Conservation (phyloP, 768 basidiomycete genomes). For the Neoboletus magnificus region DNA sequence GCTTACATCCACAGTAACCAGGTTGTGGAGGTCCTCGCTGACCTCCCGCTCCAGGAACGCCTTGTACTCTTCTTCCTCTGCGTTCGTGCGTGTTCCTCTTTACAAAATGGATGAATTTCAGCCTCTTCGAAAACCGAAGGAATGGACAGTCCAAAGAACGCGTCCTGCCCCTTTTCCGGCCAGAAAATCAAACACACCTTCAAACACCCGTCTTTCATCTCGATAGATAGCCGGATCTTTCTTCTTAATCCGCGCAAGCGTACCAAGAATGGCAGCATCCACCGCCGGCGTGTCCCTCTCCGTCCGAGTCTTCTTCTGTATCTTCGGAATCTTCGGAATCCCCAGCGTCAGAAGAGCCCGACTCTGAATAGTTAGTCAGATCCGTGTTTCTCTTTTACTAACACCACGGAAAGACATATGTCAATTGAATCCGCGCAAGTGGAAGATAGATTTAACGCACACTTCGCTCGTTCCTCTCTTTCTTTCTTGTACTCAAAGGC, state of each 20-base stretch:
- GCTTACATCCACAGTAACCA: constrained; percentile 54
- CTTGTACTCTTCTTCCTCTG: constrained; percentile 84
- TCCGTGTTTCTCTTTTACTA: constrained; percentile 88
- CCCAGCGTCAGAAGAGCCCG: constrained; percentile 22
- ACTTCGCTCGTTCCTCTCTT: constrained; percentile 75
- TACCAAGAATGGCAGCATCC: constrained; percentile 91
- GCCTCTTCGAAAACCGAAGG: not conserved
- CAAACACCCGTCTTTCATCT: constrained; percentile 64
- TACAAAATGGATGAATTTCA: not conserved
- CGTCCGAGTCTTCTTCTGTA: constrained; percentile 91
- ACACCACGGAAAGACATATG: not conserved
- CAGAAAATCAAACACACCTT: constrained; percentile 48
- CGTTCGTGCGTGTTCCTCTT: constrained; percentile 63
- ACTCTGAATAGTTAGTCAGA: constrained; percentile 58
- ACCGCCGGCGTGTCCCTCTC: constrained; percentile 90
- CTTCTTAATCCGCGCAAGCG: constrained; percentile 77
- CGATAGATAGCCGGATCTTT: constrained; percentile 88
- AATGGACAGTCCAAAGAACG: not conserved
- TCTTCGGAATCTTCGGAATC: constrained; percentile 60
- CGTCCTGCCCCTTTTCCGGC: not conserved
- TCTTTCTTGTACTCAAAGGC: constrained; percentile 83
- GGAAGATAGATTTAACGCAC: constrained; percentile 40
- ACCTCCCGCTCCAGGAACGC: constrained; percentile 79
- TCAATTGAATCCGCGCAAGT: not conserved
- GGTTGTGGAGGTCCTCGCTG: constrained; percentile 64